phyloP scores from a whole-genome alignment of 306 rosid genomes.

The Trichosanthes truncata region DNA sequence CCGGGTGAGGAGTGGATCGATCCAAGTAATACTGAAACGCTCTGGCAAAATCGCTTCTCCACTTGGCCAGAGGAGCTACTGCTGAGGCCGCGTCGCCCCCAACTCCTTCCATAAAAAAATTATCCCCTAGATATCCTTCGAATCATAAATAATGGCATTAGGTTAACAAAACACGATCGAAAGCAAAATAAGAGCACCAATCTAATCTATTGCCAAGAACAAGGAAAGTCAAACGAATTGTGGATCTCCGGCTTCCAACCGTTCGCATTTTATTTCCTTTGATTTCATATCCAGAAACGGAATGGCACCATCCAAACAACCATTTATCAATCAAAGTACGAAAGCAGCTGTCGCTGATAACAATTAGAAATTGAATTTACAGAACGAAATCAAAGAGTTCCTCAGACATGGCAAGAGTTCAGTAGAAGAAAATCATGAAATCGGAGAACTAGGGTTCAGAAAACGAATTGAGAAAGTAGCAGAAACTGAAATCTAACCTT shows the following conservation, averaged over 20 bases:
- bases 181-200: neutral
- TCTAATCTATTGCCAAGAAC: neutral
- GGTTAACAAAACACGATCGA: neutral
- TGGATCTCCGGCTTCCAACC: neutral
- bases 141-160: neutral
- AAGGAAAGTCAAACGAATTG: neutral
- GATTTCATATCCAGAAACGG: neutral
- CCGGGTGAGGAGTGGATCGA: slow-evolving; percentile 43
- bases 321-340: neutral
- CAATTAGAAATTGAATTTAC: neutral
- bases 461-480: neutral
- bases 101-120: slow-evolving; percentile 40
- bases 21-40: slow-evolving; percentile 57
- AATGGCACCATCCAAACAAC: neutral
- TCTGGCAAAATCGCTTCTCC: slow-evolving; percentile 38
- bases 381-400: neutral
- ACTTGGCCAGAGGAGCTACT: slow-evolving; percentile 41
- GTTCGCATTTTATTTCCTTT: neutral
- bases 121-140: slow-evolving; percentile 14
- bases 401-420: neutral
- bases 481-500: slow-evolving; percentile 2
- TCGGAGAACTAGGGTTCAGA: neutral
- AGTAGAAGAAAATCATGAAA: neutral
- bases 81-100: slow-evolving; percentile 30
- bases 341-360: neutral